phyloP scores from a whole-genome alignment of 1,139 yeast species.

The Geotrichum phurueaensis region DNA sequence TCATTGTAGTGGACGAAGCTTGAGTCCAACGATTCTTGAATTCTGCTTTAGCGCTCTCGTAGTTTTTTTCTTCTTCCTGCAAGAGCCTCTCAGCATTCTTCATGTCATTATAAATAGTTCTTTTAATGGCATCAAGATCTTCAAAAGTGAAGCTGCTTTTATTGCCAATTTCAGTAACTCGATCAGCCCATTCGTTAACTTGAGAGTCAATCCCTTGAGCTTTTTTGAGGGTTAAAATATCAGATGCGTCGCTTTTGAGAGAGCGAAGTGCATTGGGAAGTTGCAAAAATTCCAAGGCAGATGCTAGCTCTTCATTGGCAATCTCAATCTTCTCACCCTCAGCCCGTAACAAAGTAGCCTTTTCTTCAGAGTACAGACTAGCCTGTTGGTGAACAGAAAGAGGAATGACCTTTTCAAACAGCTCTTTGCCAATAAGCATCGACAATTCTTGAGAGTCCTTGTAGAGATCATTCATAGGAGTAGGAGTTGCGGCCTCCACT shows the following conservation, averaged over 20 bases:
- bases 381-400: constrained; percentile 79
- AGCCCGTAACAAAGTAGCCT: constrained; percentile 66
- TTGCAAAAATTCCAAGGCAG: constrained; percentile 73
- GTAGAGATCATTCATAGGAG: constrained; percentile 51
- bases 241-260: constrained; percentile 28
- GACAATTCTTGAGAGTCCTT: constrained; percentile 46
- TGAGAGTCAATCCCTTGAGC: constrained; percentile 23
- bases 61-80: constrained; percentile 37
- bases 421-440: constrained; percentile 46
- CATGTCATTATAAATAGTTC: constrained; percentile 29
- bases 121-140: constrained; percentile 22
- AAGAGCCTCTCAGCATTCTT: constrained; percentile 40
- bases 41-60: constrained; percentile 31
- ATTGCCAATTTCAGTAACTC: constrained; percentile 19
- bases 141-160: neutral
- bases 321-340: constrained; percentile 73
- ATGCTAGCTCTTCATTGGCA: constrained; percentile 70
- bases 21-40: constrained; percentile 39
- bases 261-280: constrained; percentile 63
- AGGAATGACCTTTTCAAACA: constrained; percentile 77
- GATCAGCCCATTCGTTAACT: constrained; percentile 36
- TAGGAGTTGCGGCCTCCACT: constrained; percentile 69
- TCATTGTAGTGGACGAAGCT: constrained; percentile 35
- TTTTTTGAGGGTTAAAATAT: constrained; percentile 17
- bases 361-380: constrained; percentile 83